Conservation (phyloP, 1,284 basidiomycete species). For the Pterula multifida region DNA sequence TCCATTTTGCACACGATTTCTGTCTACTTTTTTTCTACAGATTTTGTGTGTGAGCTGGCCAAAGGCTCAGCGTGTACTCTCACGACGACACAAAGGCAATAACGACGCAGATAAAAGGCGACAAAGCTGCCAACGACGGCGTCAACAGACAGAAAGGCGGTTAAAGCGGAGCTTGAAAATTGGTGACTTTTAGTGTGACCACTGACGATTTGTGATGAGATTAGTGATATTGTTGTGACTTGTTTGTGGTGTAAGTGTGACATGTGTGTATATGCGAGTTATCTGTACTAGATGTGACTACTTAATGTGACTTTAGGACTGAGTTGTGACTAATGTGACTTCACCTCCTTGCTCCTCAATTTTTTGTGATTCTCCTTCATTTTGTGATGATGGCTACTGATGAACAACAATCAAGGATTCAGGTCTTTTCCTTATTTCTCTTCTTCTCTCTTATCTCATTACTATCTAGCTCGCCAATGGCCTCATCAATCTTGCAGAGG, state of each 20-base stretch:
- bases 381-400: neutral
- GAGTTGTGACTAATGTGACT: neutral
- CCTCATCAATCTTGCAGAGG: neutral
- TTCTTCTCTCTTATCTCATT: neutral
- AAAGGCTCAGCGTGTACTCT: neutral
- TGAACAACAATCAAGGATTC: neutral
- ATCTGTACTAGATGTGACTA: too few relatives aligned
- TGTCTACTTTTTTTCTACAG: constrained; percentile 1
- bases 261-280: too few relatives aligned
- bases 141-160: neutral
- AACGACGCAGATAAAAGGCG: neutral
- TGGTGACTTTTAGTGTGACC: neutral
- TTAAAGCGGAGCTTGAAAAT: neutral
- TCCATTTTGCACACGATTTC: neutral
- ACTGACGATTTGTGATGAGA: neutral
- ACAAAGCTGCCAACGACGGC: neutral
- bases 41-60: neutral
- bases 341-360: neutral
- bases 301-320: neutral
- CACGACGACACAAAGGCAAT: neutral
- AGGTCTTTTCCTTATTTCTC: neutral
- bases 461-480: neutral
- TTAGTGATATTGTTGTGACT: too few relatives aligned
- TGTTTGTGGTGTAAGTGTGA: neutral
- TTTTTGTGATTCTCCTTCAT: neutral